phyloP scores from a whole-genome alignment of 2,329 filamentous ascomycete species.

The Pseudogymnoascus sp. region DNA sequence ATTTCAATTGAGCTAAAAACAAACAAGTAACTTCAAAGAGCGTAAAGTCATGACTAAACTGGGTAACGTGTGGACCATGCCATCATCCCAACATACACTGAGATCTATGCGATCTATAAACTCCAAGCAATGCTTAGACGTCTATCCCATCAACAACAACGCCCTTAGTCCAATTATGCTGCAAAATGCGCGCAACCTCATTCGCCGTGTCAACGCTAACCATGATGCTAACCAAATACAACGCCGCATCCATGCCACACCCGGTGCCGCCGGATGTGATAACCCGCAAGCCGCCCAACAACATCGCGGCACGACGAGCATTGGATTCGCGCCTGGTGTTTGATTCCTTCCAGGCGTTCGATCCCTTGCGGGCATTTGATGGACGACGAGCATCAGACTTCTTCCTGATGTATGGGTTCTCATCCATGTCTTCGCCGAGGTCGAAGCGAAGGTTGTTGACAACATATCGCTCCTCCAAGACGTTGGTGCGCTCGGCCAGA shows the following conservation, averaged over 20 bases:
- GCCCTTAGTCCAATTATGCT: slow-evolving; percentile 81
- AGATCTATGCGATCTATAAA: slow-evolving; percentile 7
- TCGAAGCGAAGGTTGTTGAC: slow-evolving; percentile 89
- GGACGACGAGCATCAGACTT: slow-evolving; percentile 59
- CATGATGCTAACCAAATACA: slow-evolving; percentile 78
- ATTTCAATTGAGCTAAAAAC: slow-evolving; percentile 6
- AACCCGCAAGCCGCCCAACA: slow-evolving; percentile 54
- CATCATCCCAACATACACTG: slow-evolving; percentile 6
- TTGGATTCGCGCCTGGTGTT: slow-evolving; percentile 71
- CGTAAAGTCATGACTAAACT: slow-evolving; percentile 2
- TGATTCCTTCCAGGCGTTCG: slow-evolving; percentile 69
- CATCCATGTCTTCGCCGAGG: slow-evolving; percentile 65
- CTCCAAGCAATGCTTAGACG: slow-evolving; percentile 44
- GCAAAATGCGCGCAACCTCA: slow-evolving; percentile 65
- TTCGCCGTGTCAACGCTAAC: slow-evolving; percentile 68
- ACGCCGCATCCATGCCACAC: slow-evolving; percentile 70
- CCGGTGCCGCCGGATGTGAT: slow-evolving; percentile 73
- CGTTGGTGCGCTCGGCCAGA: slow-evolving; percentile 68
- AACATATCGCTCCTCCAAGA: slow-evolving; percentile 77
- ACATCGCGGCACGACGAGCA: slow-evolving; percentile 52
- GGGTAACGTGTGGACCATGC: neutral
- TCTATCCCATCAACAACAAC: slow-evolving; percentile 77
- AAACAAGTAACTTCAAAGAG: neutral
- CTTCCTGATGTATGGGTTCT: slow-evolving; percentile 74
- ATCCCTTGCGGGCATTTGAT: slow-evolving; percentile 66